Percentiles rank a stretch among this genome's conserved stretches.
Evolutionary conservation across 2,329 filamentous ascomycete species (phyloP).

Genomic region (Tolypocladium sp.): DNA sequence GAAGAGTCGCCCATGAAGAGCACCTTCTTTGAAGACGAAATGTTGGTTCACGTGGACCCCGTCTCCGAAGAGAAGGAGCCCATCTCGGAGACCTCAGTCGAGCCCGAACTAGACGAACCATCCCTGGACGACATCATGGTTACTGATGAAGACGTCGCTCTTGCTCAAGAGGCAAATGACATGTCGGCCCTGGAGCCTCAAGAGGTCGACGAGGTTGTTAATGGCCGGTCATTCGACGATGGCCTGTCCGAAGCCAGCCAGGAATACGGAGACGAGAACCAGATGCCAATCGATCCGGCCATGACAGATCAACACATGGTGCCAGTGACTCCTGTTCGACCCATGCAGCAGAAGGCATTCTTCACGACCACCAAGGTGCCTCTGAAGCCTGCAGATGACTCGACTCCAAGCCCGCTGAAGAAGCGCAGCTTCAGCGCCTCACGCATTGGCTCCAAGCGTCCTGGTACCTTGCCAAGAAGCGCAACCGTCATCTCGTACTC

Average conservation of each 20-base stretch:
- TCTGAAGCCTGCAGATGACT: constrained; percentile 57
- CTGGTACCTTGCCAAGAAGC: constrained; percentile 33
- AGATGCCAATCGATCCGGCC: constrained; percentile 43
- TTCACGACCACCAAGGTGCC: constrained; percentile 73
- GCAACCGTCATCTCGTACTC: constrained; percentile 47
- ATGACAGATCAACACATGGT: constrained; percentile 18
- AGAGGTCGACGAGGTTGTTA: constrained; percentile 24
- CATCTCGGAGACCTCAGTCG: constrained; percentile 4
- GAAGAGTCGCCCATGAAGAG: constrained; percentile 31
- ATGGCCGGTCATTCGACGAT: constrained; percentile 31
- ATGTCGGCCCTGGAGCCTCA: constrained; percentile 46
- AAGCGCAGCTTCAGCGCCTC: constrained; percentile 43
- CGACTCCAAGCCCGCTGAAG: constrained; percentile 38
- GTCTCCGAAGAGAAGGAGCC: constrained; percentile 6
- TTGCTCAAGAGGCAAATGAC: constrained; percentile 50
- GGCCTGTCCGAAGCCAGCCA: constrained; percentile 52
- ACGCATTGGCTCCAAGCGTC: constrained; percentile 33
- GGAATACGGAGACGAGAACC: constrained; percentile 60
- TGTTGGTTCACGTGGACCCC: constrained; percentile 27
- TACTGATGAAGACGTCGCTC: constrained; percentile 46
- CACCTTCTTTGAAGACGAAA: constrained; percentile 54
- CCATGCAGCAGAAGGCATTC: constrained; percentile 37
- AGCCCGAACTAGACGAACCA: constrained; percentile 15
- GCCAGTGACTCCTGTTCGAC: constrained; percentile 48
- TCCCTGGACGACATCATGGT: constrained; percentile 35